phyloP scores from a whole-genome alignment of 306 rosid genomes.

The Corylus heterophylla region DNA sequence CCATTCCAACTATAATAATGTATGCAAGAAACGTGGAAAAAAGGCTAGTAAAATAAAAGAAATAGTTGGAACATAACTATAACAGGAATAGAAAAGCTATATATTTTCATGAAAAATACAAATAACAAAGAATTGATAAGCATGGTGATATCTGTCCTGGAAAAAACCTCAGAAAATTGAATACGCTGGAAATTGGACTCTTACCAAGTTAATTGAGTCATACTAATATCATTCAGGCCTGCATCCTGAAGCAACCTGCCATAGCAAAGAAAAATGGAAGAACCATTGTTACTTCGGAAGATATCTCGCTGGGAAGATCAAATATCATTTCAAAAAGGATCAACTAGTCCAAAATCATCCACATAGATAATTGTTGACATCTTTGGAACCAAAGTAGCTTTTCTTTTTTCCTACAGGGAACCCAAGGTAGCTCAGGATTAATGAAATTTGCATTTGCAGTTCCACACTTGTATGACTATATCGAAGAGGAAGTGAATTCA shows the following conservation, averaged over 20 bases:
- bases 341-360: background rate
- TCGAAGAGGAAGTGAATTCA: background rate
- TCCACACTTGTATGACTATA: background rate
- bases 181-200: conserved; percentile 10
- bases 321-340: background rate
- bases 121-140: background rate
- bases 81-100: background rate
- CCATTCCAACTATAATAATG: background rate
- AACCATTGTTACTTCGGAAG: background rate
- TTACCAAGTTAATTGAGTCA: conserved; percentile 90
- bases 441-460: background rate
- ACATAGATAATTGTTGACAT: background rate
- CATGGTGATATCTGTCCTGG: conserved; percentile 5
- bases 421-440: conserved; percentile 7
- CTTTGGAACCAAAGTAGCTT: conserved; percentile 5
- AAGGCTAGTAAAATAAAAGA: background rate
- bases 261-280: conserved; percentile 7
- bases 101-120: background rate
- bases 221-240: conserved; percentile 61
- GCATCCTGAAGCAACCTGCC: conserved; percentile 92
- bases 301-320: background rate
- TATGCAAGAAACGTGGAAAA: background rate
- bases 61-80: background rate
- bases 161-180: background rate
- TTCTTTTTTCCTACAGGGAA: background rate